Evolutionary conservation across 352 stramenopile genomes (phyloP).

Genomic region (Globisporangium splendens): DNA sequence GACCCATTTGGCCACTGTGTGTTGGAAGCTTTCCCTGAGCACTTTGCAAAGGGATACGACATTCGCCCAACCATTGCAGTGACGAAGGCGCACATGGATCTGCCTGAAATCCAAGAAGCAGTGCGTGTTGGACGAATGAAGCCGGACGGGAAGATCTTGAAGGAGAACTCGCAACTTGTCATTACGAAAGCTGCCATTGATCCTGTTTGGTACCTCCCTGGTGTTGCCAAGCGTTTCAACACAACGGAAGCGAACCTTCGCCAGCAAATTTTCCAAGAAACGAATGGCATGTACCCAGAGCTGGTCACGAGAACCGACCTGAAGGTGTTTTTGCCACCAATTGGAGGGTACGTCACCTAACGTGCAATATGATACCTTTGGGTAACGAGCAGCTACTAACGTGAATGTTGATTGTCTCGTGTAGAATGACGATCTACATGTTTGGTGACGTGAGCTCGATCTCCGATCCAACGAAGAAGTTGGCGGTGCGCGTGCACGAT

Average conservation of each 20-base stretch:
- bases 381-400: too few relatives aligned
- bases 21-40: conserved; percentile 87
- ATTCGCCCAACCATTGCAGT: conserved; percentile 97
- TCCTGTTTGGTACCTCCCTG: conserved; percentile 98
- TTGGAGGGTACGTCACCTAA: conserved; percentile 89
- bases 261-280: conserved; percentile 98
- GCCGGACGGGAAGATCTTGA: conserved; percentile 96
- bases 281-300: conserved; percentile 99
- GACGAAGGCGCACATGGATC: conserved; percentile 97
- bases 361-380: too few relatives aligned
- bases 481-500: conserved; percentile 98
- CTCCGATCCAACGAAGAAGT: conserved; percentile 95
- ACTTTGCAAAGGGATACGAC: conserved; percentile 97
- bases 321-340: conserved; percentile 98
- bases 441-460: conserved; percentile 97
- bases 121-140: conserved; percentile 91
- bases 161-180: conserved; percentile 86
- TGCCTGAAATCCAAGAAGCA: conserved; percentile 98
- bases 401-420: too few relatives aligned
- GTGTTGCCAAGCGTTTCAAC: conserved; percentile 97
- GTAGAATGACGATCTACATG: conserved; percentile 95
- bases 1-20: conserved; percentile 79
- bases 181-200: conserved; percentile 98
- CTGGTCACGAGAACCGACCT: conserved; percentile 98
- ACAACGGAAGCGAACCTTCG: conserved; percentile 94